These are phyloP conservation scores for Pyricularia grisea DNA, from an alignment of 2,329 filamentous ascomycete species.

Conservation along the genomic window DNA sequence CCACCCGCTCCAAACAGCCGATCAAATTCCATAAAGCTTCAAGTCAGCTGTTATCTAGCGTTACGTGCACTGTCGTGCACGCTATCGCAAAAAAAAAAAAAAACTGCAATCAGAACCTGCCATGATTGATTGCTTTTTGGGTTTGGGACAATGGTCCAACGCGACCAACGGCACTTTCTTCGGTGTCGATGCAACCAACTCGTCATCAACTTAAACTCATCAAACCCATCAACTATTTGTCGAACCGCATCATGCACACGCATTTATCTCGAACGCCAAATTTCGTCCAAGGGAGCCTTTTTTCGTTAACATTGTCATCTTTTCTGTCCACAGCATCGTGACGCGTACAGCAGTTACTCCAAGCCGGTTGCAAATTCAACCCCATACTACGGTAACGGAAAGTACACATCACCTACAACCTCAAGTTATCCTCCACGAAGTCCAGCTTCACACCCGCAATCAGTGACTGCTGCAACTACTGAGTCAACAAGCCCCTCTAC, in stretches of 20 bases:
- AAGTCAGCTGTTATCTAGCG: slow-evolving; percentile 1
- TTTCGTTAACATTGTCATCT: slow-evolving; percentile 6
- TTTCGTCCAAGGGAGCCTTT: slow-evolving; percentile 7
- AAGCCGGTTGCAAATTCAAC: slow-evolving; percentile 29
- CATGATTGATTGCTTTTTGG: slow-evolving; percentile 1
- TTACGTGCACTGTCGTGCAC: neutral
- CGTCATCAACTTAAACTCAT: slow-evolving; percentile 4
- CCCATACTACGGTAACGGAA: slow-evolving; percentile 31
- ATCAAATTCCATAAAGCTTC: neutral
- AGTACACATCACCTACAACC: slow-evolving; percentile 38
- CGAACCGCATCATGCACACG: neutral
- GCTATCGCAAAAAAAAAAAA: neutral
- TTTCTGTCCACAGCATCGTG: slow-evolving; percentile 31
- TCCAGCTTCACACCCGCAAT: slow-evolving; percentile 35
- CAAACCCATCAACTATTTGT: slow-evolving; percentile 1
- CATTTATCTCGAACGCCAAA: slow-evolving; percentile 1
- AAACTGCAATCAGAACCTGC: neutral
- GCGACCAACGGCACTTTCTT: neutral
- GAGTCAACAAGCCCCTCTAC: slow-evolving; percentile 34
- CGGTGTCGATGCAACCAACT: slow-evolving; percentile 6
- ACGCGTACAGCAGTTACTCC: slow-evolving; percentile 38
- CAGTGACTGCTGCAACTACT: slow-evolving; percentile 12
- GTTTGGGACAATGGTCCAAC: neutral
- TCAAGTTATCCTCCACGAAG: slow-evolving; percentile 37
- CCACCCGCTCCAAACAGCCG: neutral